Conservation (phyloP, 1,284 basidiomycete species). For the Sphagnurus paluster region DNA sequence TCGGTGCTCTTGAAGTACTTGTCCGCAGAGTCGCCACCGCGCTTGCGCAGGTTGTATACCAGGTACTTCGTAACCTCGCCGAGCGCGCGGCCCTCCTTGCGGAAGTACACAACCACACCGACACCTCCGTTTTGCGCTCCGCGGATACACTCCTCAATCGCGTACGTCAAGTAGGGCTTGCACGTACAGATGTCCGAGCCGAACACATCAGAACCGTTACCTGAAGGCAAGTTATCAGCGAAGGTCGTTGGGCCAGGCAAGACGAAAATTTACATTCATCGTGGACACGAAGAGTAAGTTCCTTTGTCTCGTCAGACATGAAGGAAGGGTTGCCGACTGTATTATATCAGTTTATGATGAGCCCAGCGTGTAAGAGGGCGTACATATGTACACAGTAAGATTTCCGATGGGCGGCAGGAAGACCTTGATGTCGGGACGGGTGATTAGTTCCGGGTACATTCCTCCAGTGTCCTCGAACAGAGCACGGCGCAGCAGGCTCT, state of each 20-base stretch:
- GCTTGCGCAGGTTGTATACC: conserved; percentile 94
- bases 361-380: conserved; percentile 20
- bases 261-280: conserved; percentile 72
- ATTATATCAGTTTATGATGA: neutral
- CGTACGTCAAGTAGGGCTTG: conserved; percentile 91
- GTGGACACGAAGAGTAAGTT: conserved; percentile 90
- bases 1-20: conserved; percentile 96
- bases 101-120: conserved; percentile 92
- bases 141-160: conserved; percentile 92
- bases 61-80: conserved; percentile 94
- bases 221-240: conserved; percentile 29
- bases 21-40: conserved; percentile 89
- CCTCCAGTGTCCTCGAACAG: conserved; percentile 95
- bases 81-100: conserved; percentile 90
- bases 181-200: conserved; percentile 96
- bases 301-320: conserved; percentile 78
- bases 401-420: conserved; percentile 95
- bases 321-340: conserved; percentile 82
- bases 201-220: conserved; percentile 85
- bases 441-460: conserved; percentile 96
- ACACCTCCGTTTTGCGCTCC: conserved; percentile 82
- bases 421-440: conserved; percentile 91
- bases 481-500: conserved; percentile 81
- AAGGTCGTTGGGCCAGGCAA: conserved; percentile 1
- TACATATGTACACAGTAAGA: conserved; percentile 92